These are phyloP conservation scores for Biscogniauxia sp. DNA, from an alignment of 2,329 filamentous ascomycete species.

Conservation along the genomic window DNA sequence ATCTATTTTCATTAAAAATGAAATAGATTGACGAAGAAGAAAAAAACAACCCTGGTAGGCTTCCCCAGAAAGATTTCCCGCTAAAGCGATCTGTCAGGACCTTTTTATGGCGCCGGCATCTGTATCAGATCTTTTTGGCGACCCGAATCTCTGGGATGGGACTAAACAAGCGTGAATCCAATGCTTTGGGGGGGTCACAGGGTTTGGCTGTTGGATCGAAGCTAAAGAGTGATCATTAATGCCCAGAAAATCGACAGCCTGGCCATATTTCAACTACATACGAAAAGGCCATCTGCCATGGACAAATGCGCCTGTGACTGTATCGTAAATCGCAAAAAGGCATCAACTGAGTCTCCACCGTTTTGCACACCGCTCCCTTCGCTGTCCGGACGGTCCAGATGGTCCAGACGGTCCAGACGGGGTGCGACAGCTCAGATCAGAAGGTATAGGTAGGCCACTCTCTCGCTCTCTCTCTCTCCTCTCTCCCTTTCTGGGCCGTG, in stretches of 20 bases:
- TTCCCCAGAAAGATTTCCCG: conserved; percentile 37
- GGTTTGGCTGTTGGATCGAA: conserved; percentile 23
- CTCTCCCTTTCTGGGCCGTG: not conserved
- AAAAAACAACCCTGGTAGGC: conserved; percentile 16
- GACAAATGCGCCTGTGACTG: not conserved
- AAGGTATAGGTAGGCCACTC: too few relatives aligned
- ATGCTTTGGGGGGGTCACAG: conserved; percentile 28
- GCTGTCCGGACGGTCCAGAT: conserved; percentile 3
- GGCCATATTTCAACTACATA: conserved; percentile 23
- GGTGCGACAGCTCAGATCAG: too few relatives aligned
- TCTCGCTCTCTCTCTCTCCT: too few relatives aligned
- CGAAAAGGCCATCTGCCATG: not conserved
- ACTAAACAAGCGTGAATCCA: conserved; percentile 36
- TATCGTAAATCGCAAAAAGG: conserved; percentile 5
- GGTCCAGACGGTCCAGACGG: too few relatives aligned
- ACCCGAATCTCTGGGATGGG: conserved; percentile 32
- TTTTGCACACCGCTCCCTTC: conserved; percentile 20
- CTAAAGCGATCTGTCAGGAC: conserved; percentile 36
- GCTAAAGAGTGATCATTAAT: conserved; percentile 24
- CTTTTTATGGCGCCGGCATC: conserved; percentile 32
- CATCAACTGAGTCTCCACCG: conserved; percentile 11
- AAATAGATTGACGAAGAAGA: conserved; percentile 7
- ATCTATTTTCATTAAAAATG: conserved; percentile 5
- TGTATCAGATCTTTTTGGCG: conserved; percentile 27
- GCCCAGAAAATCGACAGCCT: conserved; percentile 19